These are phyloP conservation scores for Austroboletus olivaceoglutinosus DNA, from an alignment of 1,284 basidiomycete species.

Conservation along the genomic window DNA sequence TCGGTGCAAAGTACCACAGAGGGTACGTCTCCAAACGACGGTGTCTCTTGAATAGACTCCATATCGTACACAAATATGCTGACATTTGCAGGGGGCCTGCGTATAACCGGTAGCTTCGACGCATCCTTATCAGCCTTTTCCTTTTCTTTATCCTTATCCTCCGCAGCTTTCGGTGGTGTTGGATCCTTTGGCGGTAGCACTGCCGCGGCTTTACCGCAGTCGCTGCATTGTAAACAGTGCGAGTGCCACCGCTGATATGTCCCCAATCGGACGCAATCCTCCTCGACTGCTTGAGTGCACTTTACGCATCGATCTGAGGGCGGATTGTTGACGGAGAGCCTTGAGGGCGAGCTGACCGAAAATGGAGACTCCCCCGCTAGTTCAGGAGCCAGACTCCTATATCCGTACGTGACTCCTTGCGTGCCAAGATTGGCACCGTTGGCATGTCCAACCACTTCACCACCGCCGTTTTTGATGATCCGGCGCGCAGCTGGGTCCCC, in stretches of 20 bases:
- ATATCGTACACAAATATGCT: constrained; percentile 73
- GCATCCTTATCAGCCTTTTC: constrained; percentile 42
- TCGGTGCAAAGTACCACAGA: constrained; percentile 73
- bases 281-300: constrained; percentile 91
- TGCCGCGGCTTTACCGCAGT: constrained; percentile 78
- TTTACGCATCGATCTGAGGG: constrained; percentile 89
- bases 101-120: constrained; percentile 60
- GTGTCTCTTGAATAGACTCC: constrained; percentile 59
- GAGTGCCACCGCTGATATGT: constrained; percentile 97
- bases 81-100: constrained; percentile 77
- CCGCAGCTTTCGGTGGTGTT: constrained; percentile 37
- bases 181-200: constrained; percentile 56
- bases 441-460: constrained; percentile 50
- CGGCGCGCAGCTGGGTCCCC: constrained; percentile 76
- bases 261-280: constrained; percentile 92
- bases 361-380: constrained; percentile 87
- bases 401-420: constrained; percentile 81
- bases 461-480: constrained; percentile 65
- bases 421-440: constrained; percentile 64
- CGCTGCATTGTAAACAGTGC: constrained; percentile 80
- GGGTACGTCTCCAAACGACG: constrained; percentile 68
- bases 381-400: constrained; percentile 85
- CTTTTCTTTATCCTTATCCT: constrained; percentile 42
- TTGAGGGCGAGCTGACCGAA: constrained; percentile 40
- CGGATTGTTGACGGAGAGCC: constrained; percentile 57